Conservation (phyloP, 108 stramenopile species). For the Nitzschia sp. region DNA sequence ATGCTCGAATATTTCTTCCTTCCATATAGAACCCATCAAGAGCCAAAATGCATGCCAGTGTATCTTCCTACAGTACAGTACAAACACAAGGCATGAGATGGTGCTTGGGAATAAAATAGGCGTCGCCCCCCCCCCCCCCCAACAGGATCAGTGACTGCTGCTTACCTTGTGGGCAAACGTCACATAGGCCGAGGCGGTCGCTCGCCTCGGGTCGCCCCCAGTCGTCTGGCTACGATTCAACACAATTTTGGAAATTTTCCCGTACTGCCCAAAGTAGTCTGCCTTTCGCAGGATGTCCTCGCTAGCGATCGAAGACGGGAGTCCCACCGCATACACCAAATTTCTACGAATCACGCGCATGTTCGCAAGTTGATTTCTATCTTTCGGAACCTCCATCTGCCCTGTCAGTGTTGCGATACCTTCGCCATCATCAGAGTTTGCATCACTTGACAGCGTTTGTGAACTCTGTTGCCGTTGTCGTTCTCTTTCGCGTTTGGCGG, state of each 20-base stretch:
- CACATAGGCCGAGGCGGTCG: slow-evolving; percentile 90
- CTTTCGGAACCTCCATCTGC: slow-evolving; percentile 77
- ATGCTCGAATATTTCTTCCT: slow-evolving; percentile 89
- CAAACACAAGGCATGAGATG: not conserved
- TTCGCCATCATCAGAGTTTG: slow-evolving; percentile 44
- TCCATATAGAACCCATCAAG: slow-evolving; percentile 91
- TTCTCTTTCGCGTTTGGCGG: slow-evolving; percentile 78
- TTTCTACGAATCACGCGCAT: slow-evolving; percentile 98
- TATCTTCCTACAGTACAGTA: slow-evolving; percentile 76
- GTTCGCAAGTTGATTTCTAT: slow-evolving; percentile 90
- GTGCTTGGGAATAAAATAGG: not conserved
- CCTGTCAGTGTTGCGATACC: slow-evolving; percentile 47
- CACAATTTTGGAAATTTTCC: slow-evolving; percentile 95
- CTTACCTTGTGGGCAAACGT: slow-evolving; percentile 94
- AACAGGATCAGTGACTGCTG: not conserved
- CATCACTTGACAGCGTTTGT: not conserved
- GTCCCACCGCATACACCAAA: slow-evolving; percentile 94
- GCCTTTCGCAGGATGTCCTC: slow-evolving; percentile 89
- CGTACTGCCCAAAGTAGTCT: slow-evolving; percentile 98
- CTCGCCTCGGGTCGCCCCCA: slow-evolving; percentile 65
- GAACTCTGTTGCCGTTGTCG: slow-evolving; percentile 48
- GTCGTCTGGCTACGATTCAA: slow-evolving; percentile 82
- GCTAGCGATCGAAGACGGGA: slow-evolving; percentile 81
- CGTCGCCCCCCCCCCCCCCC: too few species aligned
- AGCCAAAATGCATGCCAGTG: slow-evolving; percentile 85